Conservation (phyloP, 352 stramenopile species). For the Globisporangium paroecandrum region DNA sequence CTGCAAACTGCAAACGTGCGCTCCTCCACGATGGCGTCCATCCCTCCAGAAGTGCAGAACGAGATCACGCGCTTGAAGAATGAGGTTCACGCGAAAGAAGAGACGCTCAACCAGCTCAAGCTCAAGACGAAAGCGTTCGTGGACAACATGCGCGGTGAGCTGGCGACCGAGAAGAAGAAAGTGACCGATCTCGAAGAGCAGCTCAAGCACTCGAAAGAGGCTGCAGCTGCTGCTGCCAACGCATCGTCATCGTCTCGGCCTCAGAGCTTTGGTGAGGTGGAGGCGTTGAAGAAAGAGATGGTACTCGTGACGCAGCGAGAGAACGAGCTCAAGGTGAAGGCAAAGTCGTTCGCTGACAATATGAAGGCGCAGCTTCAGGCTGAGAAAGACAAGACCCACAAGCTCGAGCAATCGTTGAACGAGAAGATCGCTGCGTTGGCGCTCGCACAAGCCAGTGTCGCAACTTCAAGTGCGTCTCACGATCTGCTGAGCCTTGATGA, state of each 20-base stretch:
- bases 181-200: slow-evolving; percentile 51
- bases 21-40: background rate
- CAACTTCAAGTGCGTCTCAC: slow-evolving; percentile 12
- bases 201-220: slow-evolving; percentile 27
- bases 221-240: slow-evolving; percentile 5
- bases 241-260: background rate
- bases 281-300: slow-evolving; percentile 45
- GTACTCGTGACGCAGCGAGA: slow-evolving; percentile 40
- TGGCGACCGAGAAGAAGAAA: slow-evolving; percentile 66
- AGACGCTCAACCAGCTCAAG: slow-evolving; percentile 79
- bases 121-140: slow-evolving; percentile 83
- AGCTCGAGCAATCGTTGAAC: slow-evolving; percentile 50
- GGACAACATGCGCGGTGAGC: slow-evolving; percentile 67
- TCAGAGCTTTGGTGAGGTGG: slow-evolving; percentile 22
- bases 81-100: slow-evolving; percentile 69
- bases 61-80: slow-evolving; percentile 53
- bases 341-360: slow-evolving; percentile 63
- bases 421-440: slow-evolving; percentile 36
- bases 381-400: slow-evolving; percentile 53
- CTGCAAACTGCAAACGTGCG: background rate
- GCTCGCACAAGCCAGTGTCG: slow-evolving; percentile 20
- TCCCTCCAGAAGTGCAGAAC: slow-evolving; percentile 29
- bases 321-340: slow-evolving; percentile 61
- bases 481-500: slow-evolving; percentile 18
- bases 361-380: slow-evolving; percentile 62